Percentiles rank a stretch among this genome's conserved stretches.
These are phyloP conservation scores for Mucor circinelloides DNA, from an alignment of 371 early-diverging fungal genomes.

Conservation along the genomic window DNA sequence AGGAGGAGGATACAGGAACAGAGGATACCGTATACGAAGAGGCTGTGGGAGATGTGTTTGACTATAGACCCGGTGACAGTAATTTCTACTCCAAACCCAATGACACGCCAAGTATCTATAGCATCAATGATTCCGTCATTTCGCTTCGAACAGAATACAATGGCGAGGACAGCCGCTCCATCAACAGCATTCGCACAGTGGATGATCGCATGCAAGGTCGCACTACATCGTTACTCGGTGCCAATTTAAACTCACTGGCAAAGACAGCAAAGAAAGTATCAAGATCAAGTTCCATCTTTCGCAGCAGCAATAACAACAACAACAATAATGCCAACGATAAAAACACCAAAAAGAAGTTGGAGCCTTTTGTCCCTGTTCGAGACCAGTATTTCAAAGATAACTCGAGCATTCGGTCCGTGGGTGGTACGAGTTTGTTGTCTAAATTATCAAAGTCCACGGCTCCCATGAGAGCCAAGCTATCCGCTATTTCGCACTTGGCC, in stretches of 20 bases:
- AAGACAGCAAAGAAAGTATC: slow-evolving; percentile 32
- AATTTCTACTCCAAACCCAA: slow-evolving; percentile 18
- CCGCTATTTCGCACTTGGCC: slow-evolving; percentile 15
- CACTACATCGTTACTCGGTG: slow-evolving; percentile 8
- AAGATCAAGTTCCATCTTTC: slow-evolving; percentile 27
- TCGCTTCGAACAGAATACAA: slow-evolving; percentile 32
- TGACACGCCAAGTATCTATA: slow-evolving; percentile 24
- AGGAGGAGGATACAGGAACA: slow-evolving; percentile 13
- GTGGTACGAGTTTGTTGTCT: slow-evolving; percentile 29
- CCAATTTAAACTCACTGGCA: slow-evolving; percentile 21
- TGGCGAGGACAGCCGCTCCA: slow-evolving; percentile 19
- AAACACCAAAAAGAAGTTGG: slow-evolving; percentile 13
- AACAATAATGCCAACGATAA: slow-evolving; percentile 1
- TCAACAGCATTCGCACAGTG: slow-evolving; percentile 21
- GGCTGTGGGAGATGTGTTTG: slow-evolving; percentile 21
- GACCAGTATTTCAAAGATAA: slow-evolving; percentile 16
- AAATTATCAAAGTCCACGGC: slow-evolving; percentile 37
- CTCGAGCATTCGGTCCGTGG: slow-evolving; percentile 19
- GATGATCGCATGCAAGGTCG: slow-evolving; percentile 28
- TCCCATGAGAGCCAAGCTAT: slow-evolving; percentile 36
- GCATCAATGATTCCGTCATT: slow-evolving; percentile 27
- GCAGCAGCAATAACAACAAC: background rate
- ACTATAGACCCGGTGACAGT: slow-evolving; percentile 26
- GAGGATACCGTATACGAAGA: slow-evolving; percentile 19
- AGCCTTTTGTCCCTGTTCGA: slow-evolving; percentile 25